Base-by-base conservation (phyloP, 805 yeast genomes). In the Metschnikowia peoriensis region DNA sequence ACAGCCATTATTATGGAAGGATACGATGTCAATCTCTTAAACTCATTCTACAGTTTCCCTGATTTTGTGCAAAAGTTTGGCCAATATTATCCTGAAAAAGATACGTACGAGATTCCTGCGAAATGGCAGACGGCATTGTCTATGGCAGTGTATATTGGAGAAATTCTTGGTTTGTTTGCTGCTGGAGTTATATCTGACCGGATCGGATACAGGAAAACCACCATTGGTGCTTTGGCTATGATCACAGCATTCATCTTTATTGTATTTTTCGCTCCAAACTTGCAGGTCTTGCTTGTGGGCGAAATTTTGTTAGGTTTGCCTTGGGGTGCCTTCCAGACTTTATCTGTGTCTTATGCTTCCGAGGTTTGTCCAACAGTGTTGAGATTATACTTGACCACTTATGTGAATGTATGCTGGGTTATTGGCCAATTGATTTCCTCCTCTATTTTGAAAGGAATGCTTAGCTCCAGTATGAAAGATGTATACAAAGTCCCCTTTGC, bases 151-250 rank as follows among this genome's bases (percentile, higher is more conserved):
- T 56, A 58, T 50, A 62, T 65, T 41, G 71, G 76, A 53, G 61
- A 67, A 27, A 67, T 81, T 47, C 53, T 78, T 22, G 85, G 84
- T 27, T 69, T 79, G 52, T 71, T 73, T 49, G 48, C 69, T 44
- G 76, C 77, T 28, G 83, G 83, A 51, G 56, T 67, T 47, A 59
- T 76, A 27, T 73, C 77, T 22, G 83, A 80, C 53, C 61, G 64
- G 39, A 65, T 71, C 53, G 85, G 85, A 8, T 72, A 79, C 62
- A 72, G 74, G 48, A 67, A 64, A 62, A 72, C 77, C 7, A 55
- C 76, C 46, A 61, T 73, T 32, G 57, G 53, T 7, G 59, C 69
- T 15, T 56, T 71, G 55, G 7, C 63, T 7, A 37, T 66, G 37
- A 63, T 70, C 46, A 61, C 66, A 8, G 69, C 66, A 0, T 72